phyloP scores from a whole-genome alignment of 441 rosid genomes.

The Croton laevigatus region DNA sequence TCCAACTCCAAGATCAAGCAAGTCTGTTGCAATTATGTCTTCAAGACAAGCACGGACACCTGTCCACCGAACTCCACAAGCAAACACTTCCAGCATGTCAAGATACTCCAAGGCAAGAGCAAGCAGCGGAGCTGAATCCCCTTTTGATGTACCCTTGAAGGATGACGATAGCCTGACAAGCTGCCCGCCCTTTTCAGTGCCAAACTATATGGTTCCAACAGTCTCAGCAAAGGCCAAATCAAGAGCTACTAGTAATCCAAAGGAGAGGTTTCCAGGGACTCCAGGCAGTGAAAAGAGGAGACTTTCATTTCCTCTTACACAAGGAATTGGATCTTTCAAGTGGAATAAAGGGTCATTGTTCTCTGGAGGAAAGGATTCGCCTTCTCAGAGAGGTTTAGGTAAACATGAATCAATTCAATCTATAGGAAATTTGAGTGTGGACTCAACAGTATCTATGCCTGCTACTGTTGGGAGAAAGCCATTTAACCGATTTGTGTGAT shows the following conservation, averaged over 20 bases:
- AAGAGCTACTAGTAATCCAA: conserved; percentile 67
- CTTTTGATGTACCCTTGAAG: conserved; percentile 49
- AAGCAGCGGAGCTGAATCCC: conserved; percentile 50
- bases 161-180: conserved; percentile 91
- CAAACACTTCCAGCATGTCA: conserved; percentile 39
- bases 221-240: conserved; percentile 77
- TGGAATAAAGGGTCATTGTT: conserved; percentile 74
- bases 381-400: conserved; percentile 43
- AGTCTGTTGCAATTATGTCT: conserved; percentile 49
- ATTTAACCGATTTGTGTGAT: conserved; percentile 97
- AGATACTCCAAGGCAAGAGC: conserved; percentile 61
- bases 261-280: conserved; percentile 69
- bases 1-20: conserved; percentile 68
- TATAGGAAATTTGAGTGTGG: conserved; percentile 69
- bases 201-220: conserved; percentile 85
- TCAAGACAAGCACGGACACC: conserved; percentile 52
- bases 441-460: conserved; percentile 78
- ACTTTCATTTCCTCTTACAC: conserved; percentile 61
- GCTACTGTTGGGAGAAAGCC: conserved; percentile 70
- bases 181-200: conserved; percentile 91
- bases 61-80: conserved; percentile 32
- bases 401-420: conserved; percentile 65
- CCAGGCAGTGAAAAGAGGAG: conserved; percentile 69
- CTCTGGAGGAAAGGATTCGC: conserved; percentile 53
- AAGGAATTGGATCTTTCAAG: conserved; percentile 64